Percentiles rank a stretch among this genome's conserved stretches.
phyloP scores from a whole-genome alignment of 305 asterid species.

The Plantago coronopus region DNA sequence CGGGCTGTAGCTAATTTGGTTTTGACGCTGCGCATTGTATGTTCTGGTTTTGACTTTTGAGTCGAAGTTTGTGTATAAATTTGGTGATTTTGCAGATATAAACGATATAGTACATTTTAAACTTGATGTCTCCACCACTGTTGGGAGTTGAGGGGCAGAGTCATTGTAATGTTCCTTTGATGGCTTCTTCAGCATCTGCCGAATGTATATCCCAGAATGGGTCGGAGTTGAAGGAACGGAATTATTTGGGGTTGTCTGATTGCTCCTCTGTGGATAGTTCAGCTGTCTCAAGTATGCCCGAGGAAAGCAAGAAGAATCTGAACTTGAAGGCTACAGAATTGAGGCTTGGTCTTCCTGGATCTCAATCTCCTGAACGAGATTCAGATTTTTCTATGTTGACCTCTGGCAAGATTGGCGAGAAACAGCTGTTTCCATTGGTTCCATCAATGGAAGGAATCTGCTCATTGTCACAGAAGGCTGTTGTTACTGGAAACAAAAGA shows the following conservation, averaged over 20 bases:
- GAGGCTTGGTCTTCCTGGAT: slow-evolving; percentile 93
- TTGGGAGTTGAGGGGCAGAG: slow-evolving; percentile 52
- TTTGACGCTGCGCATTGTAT: too few species aligned
- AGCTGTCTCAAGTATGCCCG: slow-evolving; percentile 22
- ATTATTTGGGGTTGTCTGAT: slow-evolving; percentile 65
- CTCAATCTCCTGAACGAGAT: slow-evolving; percentile 65
- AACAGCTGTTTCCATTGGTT: slow-evolving; percentile 68
- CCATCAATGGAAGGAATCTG: slow-evolving; percentile 64
- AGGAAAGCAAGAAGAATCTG: slow-evolving; percentile 43
- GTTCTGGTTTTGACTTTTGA: background rate
- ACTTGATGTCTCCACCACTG: slow-evolving; percentile 40
- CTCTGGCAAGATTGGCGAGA: slow-evolving; percentile 49
- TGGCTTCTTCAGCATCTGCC: slow-evolving; percentile 48
- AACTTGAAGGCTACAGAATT: slow-evolving; percentile 76
- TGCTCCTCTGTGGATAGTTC: slow-evolving; percentile 73
- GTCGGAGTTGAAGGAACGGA: slow-evolving; percentile 53
- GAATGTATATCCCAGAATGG: slow-evolving; percentile 37
- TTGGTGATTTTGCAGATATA: slow-evolving; percentile 23
- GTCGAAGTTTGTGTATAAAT: background rate
- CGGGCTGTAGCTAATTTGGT: too few species aligned
- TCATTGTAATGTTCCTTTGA: slow-evolving; percentile 37
- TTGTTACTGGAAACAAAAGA: slow-evolving; percentile 74
- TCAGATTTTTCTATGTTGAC: slow-evolving; percentile 34
- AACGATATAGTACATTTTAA: background rate
- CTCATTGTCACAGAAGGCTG: slow-evolving; percentile 40